phyloP scores from a whole-genome alignment of 371 early-diverging fungal species.

The Syncephalastrum monosporum region DNA sequence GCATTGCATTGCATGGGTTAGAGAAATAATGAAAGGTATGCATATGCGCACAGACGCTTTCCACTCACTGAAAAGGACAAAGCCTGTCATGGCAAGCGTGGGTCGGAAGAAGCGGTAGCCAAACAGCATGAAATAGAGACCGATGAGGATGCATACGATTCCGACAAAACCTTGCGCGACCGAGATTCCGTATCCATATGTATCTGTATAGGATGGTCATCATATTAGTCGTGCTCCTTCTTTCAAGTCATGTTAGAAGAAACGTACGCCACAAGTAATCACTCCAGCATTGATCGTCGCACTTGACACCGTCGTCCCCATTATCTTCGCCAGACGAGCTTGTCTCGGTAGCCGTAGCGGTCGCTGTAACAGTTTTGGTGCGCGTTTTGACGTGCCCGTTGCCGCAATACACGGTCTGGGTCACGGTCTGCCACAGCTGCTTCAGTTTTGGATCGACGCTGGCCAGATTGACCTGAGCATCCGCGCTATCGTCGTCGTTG shows the following conservation, averaged over 20 bases:
- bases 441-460: slow-evolving; percentile 9
- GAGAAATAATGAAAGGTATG: neutral
- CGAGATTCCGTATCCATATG: slow-evolving; percentile 41
- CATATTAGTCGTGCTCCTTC: neutral
- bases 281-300: slow-evolving; percentile 39
- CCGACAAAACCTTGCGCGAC: slow-evolving; percentile 45
- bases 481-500: slow-evolving; percentile 7
- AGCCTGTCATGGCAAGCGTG: slow-evolving; percentile 43
- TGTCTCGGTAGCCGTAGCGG: slow-evolving; percentile 12
- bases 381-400: slow-evolving; percentile 28
- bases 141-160: slow-evolving; percentile 34
- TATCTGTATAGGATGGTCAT: slow-evolving; percentile 21
- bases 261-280: slow-evolving; percentile 45
- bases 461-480: slow-evolving; percentile 7
- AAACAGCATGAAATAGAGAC: slow-evolving; percentile 38
- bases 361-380: slow-evolving; percentile 34
- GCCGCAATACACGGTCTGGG: slow-evolving; percentile 37
- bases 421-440: slow-evolving; percentile 34
- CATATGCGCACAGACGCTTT: neutral
- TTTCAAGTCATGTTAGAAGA: neutral
- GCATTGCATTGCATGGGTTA: neutral
- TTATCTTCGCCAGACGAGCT: slow-evolving; percentile 10
- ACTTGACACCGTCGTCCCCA: slow-evolving; percentile 10
- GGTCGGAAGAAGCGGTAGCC: slow-evolving; percentile 46
- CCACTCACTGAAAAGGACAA: slow-evolving; percentile 47